Evolutionary conservation across 345 rosid genomes (phyloP).

Genomic region (Erysimum cheiranthoides): DNA sequence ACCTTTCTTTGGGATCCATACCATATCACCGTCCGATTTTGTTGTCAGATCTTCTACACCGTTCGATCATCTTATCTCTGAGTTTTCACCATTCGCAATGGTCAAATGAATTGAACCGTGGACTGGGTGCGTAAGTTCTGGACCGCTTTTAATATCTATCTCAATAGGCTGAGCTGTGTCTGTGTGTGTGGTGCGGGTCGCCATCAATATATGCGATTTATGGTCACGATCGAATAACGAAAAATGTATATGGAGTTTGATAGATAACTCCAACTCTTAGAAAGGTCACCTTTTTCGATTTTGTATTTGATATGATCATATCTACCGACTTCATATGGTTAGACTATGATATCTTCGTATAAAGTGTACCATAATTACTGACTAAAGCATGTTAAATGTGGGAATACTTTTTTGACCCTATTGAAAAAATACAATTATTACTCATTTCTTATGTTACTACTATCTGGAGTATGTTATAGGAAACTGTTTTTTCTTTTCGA

Average conservation of each 20-base stretch:
- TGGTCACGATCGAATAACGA: slow-evolving; percentile 40
- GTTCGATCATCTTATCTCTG: slow-evolving; percentile 26
- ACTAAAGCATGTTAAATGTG: slow-evolving; percentile 30
- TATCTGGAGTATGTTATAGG: too few species aligned
- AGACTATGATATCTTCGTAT: slow-evolving; percentile 6
- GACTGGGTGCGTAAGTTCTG: slow-evolving; percentile 19
- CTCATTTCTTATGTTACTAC: background rate
- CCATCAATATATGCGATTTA: background rate
- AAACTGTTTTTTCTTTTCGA: background rate
- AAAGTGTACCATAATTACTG: slow-evolving; percentile 31
- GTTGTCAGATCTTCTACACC: slow-evolving; percentile 11
- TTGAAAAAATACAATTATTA: slow-evolving; percentile 6
- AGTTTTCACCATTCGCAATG: slow-evolving; percentile 17
- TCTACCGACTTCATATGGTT: slow-evolving; percentile 41
- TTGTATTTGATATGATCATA: slow-evolving; percentile 28
- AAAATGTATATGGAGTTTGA: slow-evolving; percentile 43
- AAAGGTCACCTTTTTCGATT: slow-evolving; percentile 15
- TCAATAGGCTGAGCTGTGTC: slow-evolving; percentile 23
- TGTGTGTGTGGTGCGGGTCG: slow-evolving; percentile 23
- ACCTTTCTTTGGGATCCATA: slow-evolving; percentile 13
- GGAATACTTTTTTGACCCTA: slow-evolving; percentile 17
- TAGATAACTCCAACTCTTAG: slow-evolving; percentile 43
- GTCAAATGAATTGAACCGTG: slow-evolving; percentile 39
- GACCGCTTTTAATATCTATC: slow-evolving; percentile 22
- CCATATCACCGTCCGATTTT: slow-evolving; percentile 18